Evolutionary conservation across 148 eudicot species (phyloP).

Genomic region (Diospyros kaki): DNA sequence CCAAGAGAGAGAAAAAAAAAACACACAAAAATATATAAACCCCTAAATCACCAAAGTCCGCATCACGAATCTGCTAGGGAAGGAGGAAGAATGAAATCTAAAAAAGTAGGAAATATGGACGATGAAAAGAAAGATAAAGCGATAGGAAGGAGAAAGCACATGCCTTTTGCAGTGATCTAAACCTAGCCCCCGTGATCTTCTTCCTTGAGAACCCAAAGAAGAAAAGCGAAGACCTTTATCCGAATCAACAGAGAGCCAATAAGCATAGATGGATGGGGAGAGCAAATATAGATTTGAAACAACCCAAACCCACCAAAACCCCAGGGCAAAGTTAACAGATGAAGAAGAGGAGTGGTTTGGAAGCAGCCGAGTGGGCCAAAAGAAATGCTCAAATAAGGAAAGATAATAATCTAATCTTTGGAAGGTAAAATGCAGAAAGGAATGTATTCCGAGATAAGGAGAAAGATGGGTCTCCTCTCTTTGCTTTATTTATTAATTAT

Average conservation of each 20-base stretch:
- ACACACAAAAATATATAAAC: background rate
- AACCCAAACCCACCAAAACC: slow-evolving; percentile 8
- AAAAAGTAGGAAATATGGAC: slow-evolving; percentile 6
- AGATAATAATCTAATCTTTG: slow-evolving; percentile 27
- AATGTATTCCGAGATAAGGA: background rate
- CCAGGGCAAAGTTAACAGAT: slow-evolving; percentile 11
- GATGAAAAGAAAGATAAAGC: slow-evolving; percentile 9
- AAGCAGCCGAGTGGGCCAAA: slow-evolving; percentile 38
- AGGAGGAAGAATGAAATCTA: slow-evolving; percentile 8
- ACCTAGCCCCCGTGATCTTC: slow-evolving; percentile 30
- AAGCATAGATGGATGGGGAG: slow-evolving; percentile 20
- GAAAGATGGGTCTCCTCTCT: background rate
- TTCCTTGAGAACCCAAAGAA: slow-evolving; percentile 26
- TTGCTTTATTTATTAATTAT: too few relatives aligned
- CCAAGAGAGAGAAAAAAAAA: background rate
- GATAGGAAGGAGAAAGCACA: slow-evolving; percentile 9
- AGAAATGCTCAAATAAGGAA: slow-evolving; percentile 11
- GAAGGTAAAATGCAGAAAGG: slow-evolving; percentile 12
- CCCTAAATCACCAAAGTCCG: slow-evolving; percentile 6
- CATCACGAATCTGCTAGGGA: slow-evolving; percentile 6
- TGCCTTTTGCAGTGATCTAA: slow-evolving; percentile 29
- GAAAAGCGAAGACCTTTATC: slow-evolving; percentile 21
- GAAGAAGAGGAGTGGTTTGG: slow-evolving; percentile 28
- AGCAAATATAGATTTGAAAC: slow-evolving; percentile 23
- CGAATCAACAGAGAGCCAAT: slow-evolving; percentile 15